These are phyloP conservation scores for Lachancea thermotolerans DNA, from an alignment of 805 yeast species.

Conservation along the genomic window DNA sequence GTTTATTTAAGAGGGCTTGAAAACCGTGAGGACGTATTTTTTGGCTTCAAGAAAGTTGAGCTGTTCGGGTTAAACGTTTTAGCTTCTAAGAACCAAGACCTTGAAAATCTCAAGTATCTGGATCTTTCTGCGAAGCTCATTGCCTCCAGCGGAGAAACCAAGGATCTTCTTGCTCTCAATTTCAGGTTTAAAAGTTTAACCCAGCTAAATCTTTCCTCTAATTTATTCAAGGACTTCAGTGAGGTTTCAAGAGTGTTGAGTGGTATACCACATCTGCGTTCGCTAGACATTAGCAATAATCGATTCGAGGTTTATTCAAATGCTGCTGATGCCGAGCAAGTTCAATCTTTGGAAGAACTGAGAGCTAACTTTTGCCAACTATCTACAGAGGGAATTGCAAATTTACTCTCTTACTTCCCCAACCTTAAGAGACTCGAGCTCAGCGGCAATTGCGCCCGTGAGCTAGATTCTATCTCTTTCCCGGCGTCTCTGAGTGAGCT, in stretches of 20 bases:
- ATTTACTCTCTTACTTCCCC: slow-evolving; percentile 32
- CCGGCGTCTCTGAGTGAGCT: slow-evolving; percentile 15
- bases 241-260: slow-evolving; percentile 35
- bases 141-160: background rate
- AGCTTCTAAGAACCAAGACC: slow-evolving; percentile 41
- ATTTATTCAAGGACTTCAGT: slow-evolving; percentile 41
- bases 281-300: slow-evolving; percentile 51
- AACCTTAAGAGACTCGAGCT: slow-evolving; percentile 26
- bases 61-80: slow-evolving; percentile 60
- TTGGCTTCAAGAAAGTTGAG: slow-evolving; percentile 56
- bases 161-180: slow-evolving; percentile 8
- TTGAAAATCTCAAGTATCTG: slow-evolving; percentile 34
- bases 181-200: slow-evolving; percentile 16
- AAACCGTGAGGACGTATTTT: slow-evolving; percentile 41
- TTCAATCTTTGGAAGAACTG: slow-evolving; percentile 13
- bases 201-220: slow-evolving; percentile 53
- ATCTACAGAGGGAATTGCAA: background rate
- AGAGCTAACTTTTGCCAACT: slow-evolving; percentile 23
- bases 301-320: slow-evolving; percentile 25
- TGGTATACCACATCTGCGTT: slow-evolving; percentile 33
- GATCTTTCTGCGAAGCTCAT: slow-evolving; percentile 1
- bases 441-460: slow-evolving; percentile 20
- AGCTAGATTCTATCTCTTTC: slow-evolving; percentile 1
- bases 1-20: slow-evolving; percentile 9
- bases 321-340: background rate